Evolutionary conservation across 2,329 filamentous ascomycete genomes (phyloP).

Genomic region (Cercospora citrullina): DNA sequence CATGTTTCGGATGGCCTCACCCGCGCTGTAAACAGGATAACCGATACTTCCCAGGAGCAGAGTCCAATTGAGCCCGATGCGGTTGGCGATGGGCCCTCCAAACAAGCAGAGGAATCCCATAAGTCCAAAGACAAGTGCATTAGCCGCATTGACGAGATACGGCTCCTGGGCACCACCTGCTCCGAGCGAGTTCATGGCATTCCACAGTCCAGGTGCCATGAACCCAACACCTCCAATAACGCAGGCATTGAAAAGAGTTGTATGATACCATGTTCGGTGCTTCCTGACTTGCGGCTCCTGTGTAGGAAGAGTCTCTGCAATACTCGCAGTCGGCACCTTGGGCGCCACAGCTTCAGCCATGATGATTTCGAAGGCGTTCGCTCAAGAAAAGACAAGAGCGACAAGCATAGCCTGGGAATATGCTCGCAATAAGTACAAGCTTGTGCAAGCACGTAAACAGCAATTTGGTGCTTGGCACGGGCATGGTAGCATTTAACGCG

Average conservation of each 20-base stretch:
- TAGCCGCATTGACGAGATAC: constrained; percentile 56
- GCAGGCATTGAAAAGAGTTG: constrained; percentile 56
- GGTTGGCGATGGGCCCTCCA: constrained; percentile 52
- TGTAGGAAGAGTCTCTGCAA: constrained; percentile 12
- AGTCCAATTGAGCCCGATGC: constrained; percentile 51
- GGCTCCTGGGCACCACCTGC: constrained; percentile 56
- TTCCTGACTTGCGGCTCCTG: constrained; percentile 8
- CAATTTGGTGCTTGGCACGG: not conserved
- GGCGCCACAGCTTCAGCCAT: constrained; percentile 13
- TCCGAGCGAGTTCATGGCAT: constrained; percentile 56
- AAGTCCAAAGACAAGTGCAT: constrained; percentile 52
- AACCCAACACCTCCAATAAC: constrained; percentile 57
- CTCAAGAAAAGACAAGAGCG: not conserved
- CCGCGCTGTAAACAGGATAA: constrained; percentile 51
- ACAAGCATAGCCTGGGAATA: not conserved
- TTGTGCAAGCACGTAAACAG: constrained; percentile 5
- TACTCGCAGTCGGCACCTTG: constrained; percentile 12
- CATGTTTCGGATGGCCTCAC: no score
- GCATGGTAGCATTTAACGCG: constrained; percentile 13
- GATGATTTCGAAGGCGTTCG: not conserved
- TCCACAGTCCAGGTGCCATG: constrained; percentile 55
- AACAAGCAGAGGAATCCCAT: constrained; percentile 52
- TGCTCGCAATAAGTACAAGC: constrained; percentile 7
- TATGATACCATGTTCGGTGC: constrained; percentile 49
- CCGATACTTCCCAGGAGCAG: constrained; percentile 50